A percentile compares a stretch with the other conserved stretches of the same genome.
Conservation (phyloP, 2,329 filamentous ascomycete genomes). For the Calonectria leucothoes region DNA sequence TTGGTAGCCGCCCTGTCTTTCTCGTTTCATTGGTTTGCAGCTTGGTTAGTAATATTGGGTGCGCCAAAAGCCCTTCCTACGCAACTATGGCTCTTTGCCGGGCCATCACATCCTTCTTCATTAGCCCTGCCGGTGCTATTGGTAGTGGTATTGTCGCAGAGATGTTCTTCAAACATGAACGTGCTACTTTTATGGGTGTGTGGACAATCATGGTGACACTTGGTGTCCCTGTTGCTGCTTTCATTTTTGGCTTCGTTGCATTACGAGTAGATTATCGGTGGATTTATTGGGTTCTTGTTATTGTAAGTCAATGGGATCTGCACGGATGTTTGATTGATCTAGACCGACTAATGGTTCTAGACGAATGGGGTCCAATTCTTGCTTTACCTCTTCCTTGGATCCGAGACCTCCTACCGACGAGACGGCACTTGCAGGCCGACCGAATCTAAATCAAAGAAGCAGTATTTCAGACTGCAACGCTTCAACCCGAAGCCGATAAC, state of each 20-base stretch:
- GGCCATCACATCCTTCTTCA: not conserved
- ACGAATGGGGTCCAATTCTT: constrained; percentile 28
- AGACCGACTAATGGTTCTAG: not conserved
- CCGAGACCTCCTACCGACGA: constrained; percentile 20
- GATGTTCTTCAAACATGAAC: constrained; percentile 5
- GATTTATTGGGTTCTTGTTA: constrained; percentile 69
- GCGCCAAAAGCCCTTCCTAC: constrained; percentile 1
- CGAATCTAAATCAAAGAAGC: not conserved
- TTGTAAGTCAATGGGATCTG: constrained; percentile 46
- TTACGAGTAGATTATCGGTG: constrained; percentile 65
- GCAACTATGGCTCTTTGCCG: not conserved
- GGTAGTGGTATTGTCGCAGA: not conserved
- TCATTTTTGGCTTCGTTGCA: constrained; percentile 54
- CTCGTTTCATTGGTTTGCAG: not conserved
- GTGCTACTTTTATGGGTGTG: not conserved
- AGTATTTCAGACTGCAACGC: constrained; percentile 5
- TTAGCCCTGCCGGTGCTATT: not conserved
- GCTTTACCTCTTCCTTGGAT: constrained; percentile 27
- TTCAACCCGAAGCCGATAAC: constrained; percentile 22
- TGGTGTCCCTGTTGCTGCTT: not conserved
- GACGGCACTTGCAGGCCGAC: not conserved
- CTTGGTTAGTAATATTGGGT: not conserved
- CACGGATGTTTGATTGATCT: not conserved
- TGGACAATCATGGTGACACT: constrained; percentile 10
- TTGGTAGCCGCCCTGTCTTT: not conserved